phyloP scores from a whole-genome alignment of 495 filamentous ascomycete genomes.

The Penicillium crystallinum region DNA sequence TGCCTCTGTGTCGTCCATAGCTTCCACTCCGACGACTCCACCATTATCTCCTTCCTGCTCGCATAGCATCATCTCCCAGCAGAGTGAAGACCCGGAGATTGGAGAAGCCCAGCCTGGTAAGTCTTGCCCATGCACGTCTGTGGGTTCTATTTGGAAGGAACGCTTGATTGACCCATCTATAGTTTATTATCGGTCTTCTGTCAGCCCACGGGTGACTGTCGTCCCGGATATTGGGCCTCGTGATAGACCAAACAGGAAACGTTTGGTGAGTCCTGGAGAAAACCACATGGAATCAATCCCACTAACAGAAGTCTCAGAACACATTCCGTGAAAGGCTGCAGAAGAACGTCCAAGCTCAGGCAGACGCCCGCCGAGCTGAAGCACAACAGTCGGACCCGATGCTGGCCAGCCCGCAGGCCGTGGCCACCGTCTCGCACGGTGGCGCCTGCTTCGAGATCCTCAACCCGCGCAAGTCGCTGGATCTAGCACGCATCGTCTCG shows the following conservation, averaged over 20 bases:
- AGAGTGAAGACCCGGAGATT: conserved; percentile 31
- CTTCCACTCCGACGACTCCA: conserved; percentile 41
- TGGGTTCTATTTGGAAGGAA: not conserved
- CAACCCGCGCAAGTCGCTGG: conserved; percentile 40
- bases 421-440: conserved; percentile 34
- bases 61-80: conserved; percentile 31
- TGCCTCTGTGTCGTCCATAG: conserved; percentile 27
- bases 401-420: conserved; percentile 24
- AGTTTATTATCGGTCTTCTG: conserved; percentile 11
- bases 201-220: conserved; percentile 21
- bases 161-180: conserved; percentile 12
- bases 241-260: conserved; percentile 25
- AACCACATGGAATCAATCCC: conserved; percentile 8
- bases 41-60: conserved; percentile 42
- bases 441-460: conserved; percentile 44
- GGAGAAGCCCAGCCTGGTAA: conserved; percentile 25
- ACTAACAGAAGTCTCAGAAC: conserved; percentile 25
- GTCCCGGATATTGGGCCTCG: conserved; percentile 21
- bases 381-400: conserved; percentile 29
- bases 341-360: conserved; percentile 16
- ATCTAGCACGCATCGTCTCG: conserved; percentile 38
- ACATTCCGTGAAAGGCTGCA: conserved; percentile 39
- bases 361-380: conserved; percentile 11
- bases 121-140: too few relatives aligned
- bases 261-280: conserved; percentile 26